Percentiles rank a stretch among this genome's conserved stretches.
These are phyloP conservation scores for Diplodia corticola DNA, from an alignment of 2,329 filamentous ascomycete genomes.

Conservation along the genomic window DNA sequence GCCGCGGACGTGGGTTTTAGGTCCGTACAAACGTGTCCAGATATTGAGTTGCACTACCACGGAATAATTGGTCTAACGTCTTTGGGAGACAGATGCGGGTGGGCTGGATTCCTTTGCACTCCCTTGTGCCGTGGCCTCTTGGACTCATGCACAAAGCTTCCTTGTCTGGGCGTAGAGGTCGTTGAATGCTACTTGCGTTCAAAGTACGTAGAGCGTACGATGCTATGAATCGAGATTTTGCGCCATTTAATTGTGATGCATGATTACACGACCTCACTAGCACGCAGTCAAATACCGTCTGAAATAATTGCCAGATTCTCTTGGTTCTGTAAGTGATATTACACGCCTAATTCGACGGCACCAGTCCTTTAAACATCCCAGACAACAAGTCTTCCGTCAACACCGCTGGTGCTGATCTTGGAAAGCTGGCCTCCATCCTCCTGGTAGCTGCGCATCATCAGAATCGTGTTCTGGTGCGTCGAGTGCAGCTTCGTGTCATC, in stretches of 20 bases:
- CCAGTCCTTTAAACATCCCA: conserved; percentile 43
- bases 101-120: neutral
- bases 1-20: no score
- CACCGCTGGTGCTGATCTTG: conserved; percentile 72
- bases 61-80: no score
- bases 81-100: no score
- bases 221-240: neutral
- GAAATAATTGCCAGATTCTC: neutral
- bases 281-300: neutral
- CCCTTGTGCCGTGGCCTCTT: neutral
- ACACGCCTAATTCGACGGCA: neutral
- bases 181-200: neutral
- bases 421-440: conserved; percentile 63
- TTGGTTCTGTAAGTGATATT: neutral
- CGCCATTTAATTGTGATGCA: neutral
- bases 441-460: conserved; percentile 76
- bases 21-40: no score
- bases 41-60: no score
- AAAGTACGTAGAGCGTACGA: neutral
- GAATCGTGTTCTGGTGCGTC: conserved; percentile 94
- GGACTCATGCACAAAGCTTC: neutral
- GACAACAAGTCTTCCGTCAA: conserved; percentile 51
- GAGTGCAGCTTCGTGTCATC: conserved; percentile 95
- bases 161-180: neutral
- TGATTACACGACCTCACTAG: neutral